Percentiles rank a stretch among this genome's conserved stretches.
Conservation (phyloP, 768 basidiomycete genomes). For the Lactarius trivialis region DNA sequence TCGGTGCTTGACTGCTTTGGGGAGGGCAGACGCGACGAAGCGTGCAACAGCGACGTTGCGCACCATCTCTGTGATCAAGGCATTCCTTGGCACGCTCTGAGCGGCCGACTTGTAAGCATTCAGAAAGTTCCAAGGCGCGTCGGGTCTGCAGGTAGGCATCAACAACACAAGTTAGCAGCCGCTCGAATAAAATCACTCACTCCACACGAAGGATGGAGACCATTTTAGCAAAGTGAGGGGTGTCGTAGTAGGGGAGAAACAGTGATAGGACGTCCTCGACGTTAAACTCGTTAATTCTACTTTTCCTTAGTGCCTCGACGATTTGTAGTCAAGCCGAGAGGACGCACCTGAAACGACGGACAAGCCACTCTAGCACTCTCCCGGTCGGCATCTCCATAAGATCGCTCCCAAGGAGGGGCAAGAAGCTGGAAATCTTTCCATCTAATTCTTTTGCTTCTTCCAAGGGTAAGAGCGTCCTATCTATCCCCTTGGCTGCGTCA, state of each 20-base stretch:
- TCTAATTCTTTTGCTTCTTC: constrained; percentile 64
- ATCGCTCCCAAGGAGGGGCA: constrained; percentile 71
- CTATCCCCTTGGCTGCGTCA: constrained; percentile 62
- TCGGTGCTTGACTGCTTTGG: constrained; percentile 44
- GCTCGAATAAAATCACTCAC: constrained; percentile 35
- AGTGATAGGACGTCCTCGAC: constrained; percentile 66
- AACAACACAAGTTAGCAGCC: background rate
- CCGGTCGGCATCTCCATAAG: constrained; percentile 74
- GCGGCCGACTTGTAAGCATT: constrained; percentile 70
- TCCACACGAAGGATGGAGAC: constrained; percentile 75
- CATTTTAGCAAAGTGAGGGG: constrained; percentile 91
- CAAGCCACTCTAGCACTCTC: constrained; percentile 91
- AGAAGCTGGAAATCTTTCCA: constrained; percentile 48
- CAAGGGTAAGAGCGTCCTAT: constrained; percentile 67
- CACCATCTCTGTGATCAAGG: constrained; percentile 73
- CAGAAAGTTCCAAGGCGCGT: constrained; percentile 62
- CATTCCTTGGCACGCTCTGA: constrained; percentile 62
- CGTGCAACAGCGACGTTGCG: constrained; percentile 64
- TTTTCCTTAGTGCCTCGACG: background rate
- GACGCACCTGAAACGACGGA: constrained; percentile 80
- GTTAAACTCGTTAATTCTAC: constrained; percentile 91
- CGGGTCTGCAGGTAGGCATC: constrained; percentile 38
- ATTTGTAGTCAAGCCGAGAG: background rate
- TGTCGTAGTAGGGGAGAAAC: constrained; percentile 93
- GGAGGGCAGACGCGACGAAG: constrained; percentile 61